Base-by-base conservation (phyloP, 108 stramenopile genomes). In the Pseudonitzschia multiseries region DNA sequence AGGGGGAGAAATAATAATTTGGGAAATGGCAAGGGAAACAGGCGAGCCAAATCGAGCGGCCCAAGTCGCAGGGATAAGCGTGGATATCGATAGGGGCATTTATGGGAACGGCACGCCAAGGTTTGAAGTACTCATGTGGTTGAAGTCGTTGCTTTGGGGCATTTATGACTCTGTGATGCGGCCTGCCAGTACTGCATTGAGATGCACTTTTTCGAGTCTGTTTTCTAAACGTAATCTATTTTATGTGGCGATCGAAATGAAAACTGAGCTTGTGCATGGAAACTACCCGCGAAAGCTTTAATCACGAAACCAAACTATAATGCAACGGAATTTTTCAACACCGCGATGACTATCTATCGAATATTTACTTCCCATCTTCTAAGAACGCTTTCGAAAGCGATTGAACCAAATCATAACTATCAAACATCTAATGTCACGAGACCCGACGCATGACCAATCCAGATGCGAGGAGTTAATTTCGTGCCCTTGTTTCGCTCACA, bases 401-500 rank as follows among this genome's bases (percentile, higher is more conserved):
- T 48, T 10, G 1, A 48, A 48, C 18, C 13, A 10, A 48, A 48
- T 48, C 8, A 48, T 48, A 48, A 18, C 12, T 18, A 48, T 3
- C 18, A 18, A 48, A 48, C 17, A 40, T 50, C 46, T 8, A 67
- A 44, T 48, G 66, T 28, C 10, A 28, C 44, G n/a, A 67, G 44
- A 28, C 66, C 66, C 3, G 66, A 40, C 26, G 66, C 66, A 67
- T 67, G 66, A 8, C 66, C 66, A 48, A 67, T 18, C 66, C 42
- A 67, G 17, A 67, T 18, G 36, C 61, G 29, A 5, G 33, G 13
- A 62, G 61, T 0, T 22, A 22, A 28, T 31, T 31, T 31, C 15
- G 57, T 59, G 57, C 29, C 29, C 12, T 27, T n/a, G 3, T 10
- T 28, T 62, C 31, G 12, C n/a, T 41, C 17, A 40, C 20, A 40